Evolutionary conservation across 345 rosid species (phyloP).

Genomic region (Acer yangbiense): DNA sequence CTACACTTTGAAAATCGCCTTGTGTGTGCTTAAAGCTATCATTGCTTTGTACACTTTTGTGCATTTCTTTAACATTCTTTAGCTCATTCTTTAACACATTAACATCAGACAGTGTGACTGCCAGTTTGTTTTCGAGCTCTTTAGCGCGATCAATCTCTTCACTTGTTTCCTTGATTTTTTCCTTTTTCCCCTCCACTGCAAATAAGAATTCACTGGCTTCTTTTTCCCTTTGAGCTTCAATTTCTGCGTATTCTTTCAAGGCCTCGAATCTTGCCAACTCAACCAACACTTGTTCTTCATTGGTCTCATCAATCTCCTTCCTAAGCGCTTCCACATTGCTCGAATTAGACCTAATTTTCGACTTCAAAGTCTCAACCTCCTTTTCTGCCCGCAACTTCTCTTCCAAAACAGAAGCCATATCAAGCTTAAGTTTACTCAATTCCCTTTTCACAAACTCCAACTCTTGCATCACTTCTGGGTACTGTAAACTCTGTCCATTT

Average conservation of each 20-base stretch:
- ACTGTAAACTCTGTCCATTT: slow-evolving; percentile 23
- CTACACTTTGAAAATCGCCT: slow-evolving; percentile 17
- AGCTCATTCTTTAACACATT: slow-evolving; percentile 60
- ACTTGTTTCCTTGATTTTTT: slow-evolving; percentile 32
- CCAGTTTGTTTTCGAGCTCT: slow-evolving; percentile 55
- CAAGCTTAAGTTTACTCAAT: slow-evolving; percentile 75
- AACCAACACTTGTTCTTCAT: slow-evolving; percentile 77
- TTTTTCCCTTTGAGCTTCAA: slow-evolving; percentile 49
- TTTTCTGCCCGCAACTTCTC: slow-evolving; percentile 62
- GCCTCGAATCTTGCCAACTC: slow-evolving; percentile 89
- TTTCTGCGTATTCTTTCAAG: slow-evolving; percentile 57
- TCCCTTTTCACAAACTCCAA: slow-evolving; percentile 64
- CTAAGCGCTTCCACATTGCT: slow-evolving; percentile 45
- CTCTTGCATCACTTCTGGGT: slow-evolving; percentile 50
- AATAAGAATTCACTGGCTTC: slow-evolving; percentile 40
- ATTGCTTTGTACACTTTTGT: slow-evolving; percentile 37
- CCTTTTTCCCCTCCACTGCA: slow-evolving; percentile 34
- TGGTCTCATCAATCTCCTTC: slow-evolving; percentile 66
- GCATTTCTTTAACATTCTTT: slow-evolving; percentile 47
- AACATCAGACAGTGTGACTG: slow-evolving; percentile 58
- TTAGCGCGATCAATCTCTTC: slow-evolving; percentile 54
- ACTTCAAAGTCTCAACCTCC: slow-evolving; percentile 38
- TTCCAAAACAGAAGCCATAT: slow-evolving; percentile 53
- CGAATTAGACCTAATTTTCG: slow-evolving; percentile 31
- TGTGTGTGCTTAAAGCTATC: slow-evolving; percentile 32